These are phyloP conservation scores for Geotrichum histeridarum DNA, from an alignment of 1,139 yeast species.

Conservation along the genomic window DNA sequence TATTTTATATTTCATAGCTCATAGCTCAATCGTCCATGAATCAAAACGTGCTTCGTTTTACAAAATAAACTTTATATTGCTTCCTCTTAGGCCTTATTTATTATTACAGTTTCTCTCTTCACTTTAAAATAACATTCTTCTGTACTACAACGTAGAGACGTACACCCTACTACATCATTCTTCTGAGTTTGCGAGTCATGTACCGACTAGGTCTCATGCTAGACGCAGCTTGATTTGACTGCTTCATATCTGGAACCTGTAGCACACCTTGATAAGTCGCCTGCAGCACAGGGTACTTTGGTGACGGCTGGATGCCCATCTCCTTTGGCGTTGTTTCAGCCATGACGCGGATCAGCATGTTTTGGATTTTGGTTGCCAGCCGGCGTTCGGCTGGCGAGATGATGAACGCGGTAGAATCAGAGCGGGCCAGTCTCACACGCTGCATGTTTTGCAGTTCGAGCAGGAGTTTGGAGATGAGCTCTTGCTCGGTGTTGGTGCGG, in stretches of 20 bases:
- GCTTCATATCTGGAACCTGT: constrained; percentile 51
- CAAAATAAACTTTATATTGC: too few species aligned
- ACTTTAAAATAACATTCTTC: too few species aligned
- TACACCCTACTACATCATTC: constrained; percentile 2
- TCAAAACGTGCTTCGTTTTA: neutral
- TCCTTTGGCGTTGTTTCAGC: constrained; percentile 31
- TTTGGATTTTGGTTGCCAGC: constrained; percentile 48
- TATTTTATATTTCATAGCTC: neutral
- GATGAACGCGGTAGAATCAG: constrained; percentile 30
- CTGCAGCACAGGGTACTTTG: constrained; percentile 59
- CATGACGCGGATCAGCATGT: constrained; percentile 47
- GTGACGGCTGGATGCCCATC: constrained; percentile 30
- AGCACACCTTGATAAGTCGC: constrained; percentile 68
- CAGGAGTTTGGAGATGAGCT: constrained; percentile 53
- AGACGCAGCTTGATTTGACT: constrained; percentile 17
- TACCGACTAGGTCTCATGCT: constrained; percentile 19
- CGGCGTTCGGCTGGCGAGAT: constrained; percentile 47
- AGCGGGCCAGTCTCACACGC: constrained; percentile 48
- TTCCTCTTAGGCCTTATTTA: too few species aligned
- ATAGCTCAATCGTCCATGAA: neutral
- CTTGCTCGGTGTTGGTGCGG: constrained; percentile 44
- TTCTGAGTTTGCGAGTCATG: constrained; percentile 10
- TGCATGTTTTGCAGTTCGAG: constrained; percentile 60
- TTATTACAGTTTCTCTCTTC: too few species aligned
- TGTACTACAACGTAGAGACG: neutral